phyloP scores from a whole-genome alignment of 805 yeast species.

The Pichia nanzhaoensis region DNA sequence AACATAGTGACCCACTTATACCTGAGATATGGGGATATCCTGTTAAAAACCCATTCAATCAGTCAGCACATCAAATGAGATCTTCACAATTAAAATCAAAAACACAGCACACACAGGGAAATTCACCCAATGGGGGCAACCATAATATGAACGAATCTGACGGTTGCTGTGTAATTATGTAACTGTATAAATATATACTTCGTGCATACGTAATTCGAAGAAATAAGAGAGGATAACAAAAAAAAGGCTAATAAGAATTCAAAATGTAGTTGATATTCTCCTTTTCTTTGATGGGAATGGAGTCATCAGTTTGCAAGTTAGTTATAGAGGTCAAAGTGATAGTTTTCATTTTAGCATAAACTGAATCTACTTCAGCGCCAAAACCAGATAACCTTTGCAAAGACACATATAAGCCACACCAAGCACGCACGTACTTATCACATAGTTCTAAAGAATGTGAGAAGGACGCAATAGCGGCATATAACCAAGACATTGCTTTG shows the following conservation, averaged over 20 bases:
- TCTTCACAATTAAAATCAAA: neutral
- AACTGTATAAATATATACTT: neutral
- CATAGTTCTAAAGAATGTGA: slow-evolving; percentile 67
- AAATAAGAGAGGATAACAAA: neutral
- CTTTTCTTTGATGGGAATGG: slow-evolving; percentile 28
- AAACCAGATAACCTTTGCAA: slow-evolving; percentile 8
- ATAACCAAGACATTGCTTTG: slow-evolving; percentile 7
- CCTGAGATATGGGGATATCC: slow-evolving; percentile 36
- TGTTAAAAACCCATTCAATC: slow-evolving; percentile 7
- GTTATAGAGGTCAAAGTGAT: slow-evolving; percentile 34
- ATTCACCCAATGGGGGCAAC: neutral
- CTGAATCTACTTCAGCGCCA: slow-evolving; percentile 4
- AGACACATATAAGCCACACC: slow-evolving; percentile 26
- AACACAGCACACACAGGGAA: too few relatives aligned
- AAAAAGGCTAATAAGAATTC: neutral
- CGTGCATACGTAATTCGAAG: neutral
- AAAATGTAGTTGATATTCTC: slow-evolving; percentile 32
- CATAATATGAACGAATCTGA: neutral
- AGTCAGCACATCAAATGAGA: neutral
- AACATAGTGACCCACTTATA: slow-evolving; percentile 41
- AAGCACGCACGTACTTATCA: slow-evolving; percentile 59
- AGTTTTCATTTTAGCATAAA: slow-evolving; percentile 23
- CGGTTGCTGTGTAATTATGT: slow-evolving; percentile 28
- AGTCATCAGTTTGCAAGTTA: slow-evolving; percentile 27
- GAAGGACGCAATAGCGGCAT: slow-evolving; percentile 12